Evolutionary conservation across 768 basidiomycete genomes (phyloP).

Genomic region (Termitomyces heimii): DNA sequence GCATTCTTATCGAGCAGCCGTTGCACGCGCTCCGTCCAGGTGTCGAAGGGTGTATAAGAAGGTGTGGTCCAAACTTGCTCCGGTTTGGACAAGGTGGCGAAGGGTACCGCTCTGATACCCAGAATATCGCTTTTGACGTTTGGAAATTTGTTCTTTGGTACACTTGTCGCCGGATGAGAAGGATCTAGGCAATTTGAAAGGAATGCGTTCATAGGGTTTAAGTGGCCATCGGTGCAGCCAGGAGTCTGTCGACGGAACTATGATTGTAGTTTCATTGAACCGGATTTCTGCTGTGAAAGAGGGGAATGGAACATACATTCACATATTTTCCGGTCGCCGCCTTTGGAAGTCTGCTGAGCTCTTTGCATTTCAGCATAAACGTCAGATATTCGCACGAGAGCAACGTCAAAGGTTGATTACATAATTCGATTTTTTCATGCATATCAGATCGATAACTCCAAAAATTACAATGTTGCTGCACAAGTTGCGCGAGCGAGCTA

Average conservation of each 20-base stretch:
- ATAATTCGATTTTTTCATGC: not conserved
- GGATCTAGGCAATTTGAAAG: slow-evolving; percentile 19
- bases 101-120: slow-evolving; percentile 23
- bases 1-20: slow-evolving; percentile 2
- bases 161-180: slow-evolving; percentile 17
- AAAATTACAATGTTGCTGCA: too few relatives aligned
- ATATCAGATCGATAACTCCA: too few relatives aligned
- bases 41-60: slow-evolving; percentile 11
- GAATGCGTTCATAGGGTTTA: slow-evolving; percentile 4
- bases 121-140: slow-evolving; percentile 11
- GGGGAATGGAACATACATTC: slow-evolving; percentile 21
- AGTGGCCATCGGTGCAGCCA: slow-evolving; percentile 21
- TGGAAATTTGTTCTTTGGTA: slow-evolving; percentile 10
- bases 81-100: slow-evolving; percentile 22
- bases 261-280: not conserved
- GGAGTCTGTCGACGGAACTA: slow-evolving; percentile 39
- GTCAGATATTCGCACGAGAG: not conserved
- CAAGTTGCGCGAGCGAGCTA: too few relatives aligned
- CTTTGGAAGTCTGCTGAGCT: slow-evolving; percentile 29
- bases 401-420: not conserved
- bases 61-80: slow-evolving; percentile 16
- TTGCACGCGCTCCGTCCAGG: slow-evolving; percentile 15
- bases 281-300: not conserved
- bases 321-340: slow-evolving; percentile 25
- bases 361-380: slow-evolving; percentile 21